These are phyloP conservation scores for Ottelia alismoides DNA, from an alignment of 106 monocot species.

Conservation along the genomic window DNA sequence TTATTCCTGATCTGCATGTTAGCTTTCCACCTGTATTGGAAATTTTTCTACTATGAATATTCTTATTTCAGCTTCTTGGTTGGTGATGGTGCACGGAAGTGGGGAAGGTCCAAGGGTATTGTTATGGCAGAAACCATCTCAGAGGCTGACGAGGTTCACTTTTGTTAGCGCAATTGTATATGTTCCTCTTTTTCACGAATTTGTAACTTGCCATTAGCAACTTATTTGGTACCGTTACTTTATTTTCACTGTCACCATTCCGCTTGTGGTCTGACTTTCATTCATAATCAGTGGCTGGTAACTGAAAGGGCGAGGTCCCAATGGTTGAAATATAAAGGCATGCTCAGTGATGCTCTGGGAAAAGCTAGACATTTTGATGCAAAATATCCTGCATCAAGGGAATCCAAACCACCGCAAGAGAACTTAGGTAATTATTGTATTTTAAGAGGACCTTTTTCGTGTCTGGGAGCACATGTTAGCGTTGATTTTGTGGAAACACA, in stretches of 20 bases:
- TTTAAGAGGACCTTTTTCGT: too few species aligned
- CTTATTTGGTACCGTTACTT: too few species aligned
- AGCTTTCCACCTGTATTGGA: too few species aligned
- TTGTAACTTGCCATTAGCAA: too few species aligned
- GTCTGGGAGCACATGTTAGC: too few species aligned
- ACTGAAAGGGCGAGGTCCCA: constrained; percentile 67
- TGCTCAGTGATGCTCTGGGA: constrained; percentile 60
- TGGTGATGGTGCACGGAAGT: constrained; percentile 83
- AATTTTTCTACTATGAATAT: too few species aligned
- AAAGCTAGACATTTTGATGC: constrained; percentile 7
- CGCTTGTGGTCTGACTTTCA: background rate
- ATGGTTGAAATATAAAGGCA: constrained; percentile 72
- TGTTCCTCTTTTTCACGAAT: too few species aligned
- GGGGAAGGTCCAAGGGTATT: constrained; percentile 74
- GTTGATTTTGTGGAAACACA: too few species aligned
- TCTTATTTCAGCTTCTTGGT: too few species aligned
- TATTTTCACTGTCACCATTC: too few species aligned
- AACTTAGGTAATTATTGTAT: too few species aligned
- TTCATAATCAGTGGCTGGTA: constrained; percentile 51
- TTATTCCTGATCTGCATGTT: too few species aligned
- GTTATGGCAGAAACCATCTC: constrained; percentile 22
- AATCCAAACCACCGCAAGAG: background rate
- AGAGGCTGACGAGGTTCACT: constrained; percentile 42
- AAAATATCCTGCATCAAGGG: background rate
- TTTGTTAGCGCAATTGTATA: background rate